Evolutionary conservation across 495 filamentous ascomycete species (phyloP), one percentile per base, ranked within the genome.

Genomic region (Penicillium antarcticum): DNA sequence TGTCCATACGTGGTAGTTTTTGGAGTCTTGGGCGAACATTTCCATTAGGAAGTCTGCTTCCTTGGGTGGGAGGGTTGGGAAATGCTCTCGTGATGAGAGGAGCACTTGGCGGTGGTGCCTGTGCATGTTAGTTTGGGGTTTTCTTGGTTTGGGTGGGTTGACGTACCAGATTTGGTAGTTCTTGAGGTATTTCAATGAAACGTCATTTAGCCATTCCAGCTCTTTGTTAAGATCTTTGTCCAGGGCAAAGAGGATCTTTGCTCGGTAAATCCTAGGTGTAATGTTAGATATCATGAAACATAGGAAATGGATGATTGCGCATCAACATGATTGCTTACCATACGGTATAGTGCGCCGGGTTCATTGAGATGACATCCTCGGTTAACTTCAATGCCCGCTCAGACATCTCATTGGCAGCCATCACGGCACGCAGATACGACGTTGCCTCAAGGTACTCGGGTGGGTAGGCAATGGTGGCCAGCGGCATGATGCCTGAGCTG

Each of bases 1-100:
- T 45, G 85, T 88, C 92, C 94, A 98, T 34, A 98, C 95, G 67
- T 98, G 94, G 65, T 97, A 97, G 74, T 98, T 98, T 68, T 98
- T 98, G 11, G 85, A 80, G 68, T 98, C 94, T 56, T 85, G 77
- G 49, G 79, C 79, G 37, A 98, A 88, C 82, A 97, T 97, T 35
- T 77, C 60, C 51, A 77, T 78, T 38, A 96, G 80, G 74, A 98
- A 98, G 33, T 75, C 73, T 23, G 71, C 65, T 72, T 98, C 94
- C 14, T 79, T 73, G 13, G 76, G 39, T 26, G 76, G 73, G 38
- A 86, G 70, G 3, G 68, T 69, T 2, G 82, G 77, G 65, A 88
- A 81, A 59, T 80, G 71, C 43, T 87, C 79, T 53, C 44, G 42
- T 52, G 65, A 69, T 18, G 73, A 67, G 63, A 96, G 80, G 16